A percentile compares a stretch with the other conserved stretches of the same genome.
phyloP scores from a whole-genome alignment of 768 basidiomycete species.

The Naganishia friedmannii region DNA sequence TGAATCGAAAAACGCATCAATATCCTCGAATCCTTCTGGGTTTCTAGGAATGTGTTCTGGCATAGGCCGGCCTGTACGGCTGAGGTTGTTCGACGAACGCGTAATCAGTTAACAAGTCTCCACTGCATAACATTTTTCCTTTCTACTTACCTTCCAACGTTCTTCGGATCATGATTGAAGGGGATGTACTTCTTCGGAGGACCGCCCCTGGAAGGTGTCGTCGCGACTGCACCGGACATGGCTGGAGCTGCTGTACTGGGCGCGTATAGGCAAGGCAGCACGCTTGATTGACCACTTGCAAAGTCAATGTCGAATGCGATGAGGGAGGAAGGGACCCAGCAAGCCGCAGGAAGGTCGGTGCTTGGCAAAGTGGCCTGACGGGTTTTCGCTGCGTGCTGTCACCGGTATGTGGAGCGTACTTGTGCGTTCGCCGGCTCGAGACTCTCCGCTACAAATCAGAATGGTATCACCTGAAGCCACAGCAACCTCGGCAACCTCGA shows the following conservation, averaged over 20 bases:
- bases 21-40: slow-evolving; percentile 51
- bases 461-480: not conserved
- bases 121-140: not conserved
- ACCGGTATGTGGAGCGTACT: not conserved
- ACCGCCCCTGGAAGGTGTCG: slow-evolving; percentile 5
- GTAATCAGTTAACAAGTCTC: not conserved
- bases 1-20: slow-evolving; percentile 46
- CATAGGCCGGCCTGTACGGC: slow-evolving; percentile 47
- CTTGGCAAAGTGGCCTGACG: not conserved
- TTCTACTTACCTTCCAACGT: slow-evolving; percentile 47
- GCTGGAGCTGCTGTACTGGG: not conserved
- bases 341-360: not conserved
- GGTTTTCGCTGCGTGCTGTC: not conserved
- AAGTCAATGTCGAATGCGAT: too few relatives aligned
- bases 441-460: not conserved
- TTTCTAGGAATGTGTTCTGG: slow-evolving; percentile 44
- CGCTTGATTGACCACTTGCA: not conserved
- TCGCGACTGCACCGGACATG: slow-evolving; percentile 17
- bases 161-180: slow-evolving; percentile 46
- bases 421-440: not conserved
- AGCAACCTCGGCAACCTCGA: not conserved
- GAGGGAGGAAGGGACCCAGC: not conserved
- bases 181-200: slow-evolving; percentile 34
- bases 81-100: slow-evolving; percentile 24
- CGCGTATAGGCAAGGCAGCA: not conserved